phyloP scores from a whole-genome alignment of 2,329 filamentous ascomycete genomes.

The Cladophialophora psammophila region DNA sequence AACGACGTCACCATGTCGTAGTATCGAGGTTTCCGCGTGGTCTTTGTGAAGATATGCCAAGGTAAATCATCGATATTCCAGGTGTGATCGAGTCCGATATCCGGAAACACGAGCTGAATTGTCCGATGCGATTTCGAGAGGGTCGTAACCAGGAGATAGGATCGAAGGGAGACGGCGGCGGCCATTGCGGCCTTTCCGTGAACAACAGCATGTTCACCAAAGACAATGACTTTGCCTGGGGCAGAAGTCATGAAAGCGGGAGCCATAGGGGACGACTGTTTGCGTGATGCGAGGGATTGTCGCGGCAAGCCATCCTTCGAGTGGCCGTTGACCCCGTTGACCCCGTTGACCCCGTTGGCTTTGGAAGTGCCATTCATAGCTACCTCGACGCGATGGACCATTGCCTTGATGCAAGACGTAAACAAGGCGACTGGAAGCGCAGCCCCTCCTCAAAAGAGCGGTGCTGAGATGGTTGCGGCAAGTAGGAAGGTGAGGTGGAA shows the following conservation, averaged over 20 bases:
- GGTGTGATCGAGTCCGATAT: constrained; percentile 86
- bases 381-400: constrained; percentile 31
- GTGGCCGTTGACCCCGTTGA: constrained; percentile 36
- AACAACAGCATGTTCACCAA: constrained; percentile 97
- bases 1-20: constrained; percentile 86
- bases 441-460: not conserved
- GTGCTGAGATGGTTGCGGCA: not conserved
- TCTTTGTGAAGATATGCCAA: constrained; percentile 80
- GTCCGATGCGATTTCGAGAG: constrained; percentile 91
- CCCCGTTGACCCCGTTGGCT: constrained; percentile 37
- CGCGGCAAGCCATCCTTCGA: constrained; percentile 30
- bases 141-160: constrained; percentile 94
- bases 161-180: constrained; percentile 91
- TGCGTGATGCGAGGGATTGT: constrained; percentile 43
- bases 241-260: constrained; percentile 98
- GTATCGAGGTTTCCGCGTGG: constrained; percentile 91
- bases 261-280: constrained; percentile 67
- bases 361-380: constrained; percentile 33
- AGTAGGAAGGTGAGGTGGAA: constrained; percentile 7
- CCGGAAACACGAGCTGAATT: constrained; percentile 86
- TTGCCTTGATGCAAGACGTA: not conserved
- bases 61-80: constrained; percentile 95
- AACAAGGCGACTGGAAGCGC: constrained; percentile 8
- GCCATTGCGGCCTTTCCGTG: constrained; percentile 96
- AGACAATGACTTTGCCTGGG: constrained; percentile 97